Evolutionary conservation across 1,139 yeast genomes (phyloP).

Genomic region (Entelexis paramagnoliae): DNA sequence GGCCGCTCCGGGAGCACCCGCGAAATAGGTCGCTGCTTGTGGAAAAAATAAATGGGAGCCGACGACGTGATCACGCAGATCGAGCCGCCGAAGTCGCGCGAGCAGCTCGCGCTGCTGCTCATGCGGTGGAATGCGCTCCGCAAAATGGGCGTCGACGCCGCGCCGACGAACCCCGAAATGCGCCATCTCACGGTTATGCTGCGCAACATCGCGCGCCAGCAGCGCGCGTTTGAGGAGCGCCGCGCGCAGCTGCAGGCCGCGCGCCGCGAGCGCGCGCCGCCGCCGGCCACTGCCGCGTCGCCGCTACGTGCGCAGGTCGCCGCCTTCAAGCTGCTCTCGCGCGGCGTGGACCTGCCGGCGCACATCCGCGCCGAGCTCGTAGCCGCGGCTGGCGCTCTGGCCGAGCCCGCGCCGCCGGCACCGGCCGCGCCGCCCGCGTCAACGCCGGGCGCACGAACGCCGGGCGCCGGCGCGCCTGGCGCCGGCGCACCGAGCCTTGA

Average conservation of each 20-base stretch:
- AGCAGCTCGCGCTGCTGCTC: constrained; percentile 32
- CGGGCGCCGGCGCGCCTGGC: too few species aligned
- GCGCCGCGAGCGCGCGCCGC: background rate
- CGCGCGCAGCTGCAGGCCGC: constrained; percentile 26
- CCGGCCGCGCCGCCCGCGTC: too few species aligned
- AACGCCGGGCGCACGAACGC: too few species aligned
- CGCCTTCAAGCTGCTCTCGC: constrained; percentile 66
- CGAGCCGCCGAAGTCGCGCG: constrained; percentile 29
- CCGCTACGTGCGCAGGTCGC: constrained; percentile 47
- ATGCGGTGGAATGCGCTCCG: constrained; percentile 36
- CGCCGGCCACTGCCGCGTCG: background rate
- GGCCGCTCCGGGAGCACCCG: background rate
- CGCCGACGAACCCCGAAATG: constrained; percentile 31
- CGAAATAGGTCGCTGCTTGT: too few species aligned
- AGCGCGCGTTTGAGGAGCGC: constrained; percentile 33
- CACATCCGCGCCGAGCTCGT: constrained; percentile 33
- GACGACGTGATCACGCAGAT: constrained; percentile 22
- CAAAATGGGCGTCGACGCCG: constrained; percentile 30
- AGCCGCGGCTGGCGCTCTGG: too few species aligned
- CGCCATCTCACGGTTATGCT: constrained; percentile 31
- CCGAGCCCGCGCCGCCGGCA: too few species aligned
- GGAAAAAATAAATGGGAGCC: constrained; percentile 12
- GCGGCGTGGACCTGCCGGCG: constrained; percentile 64
- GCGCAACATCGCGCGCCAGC: constrained; percentile 30
- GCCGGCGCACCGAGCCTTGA: background rate